Evolutionary conservation across 352 stramenopile species (phyloP).

Genomic region (Globisporangium uncinulatum): DNA sequence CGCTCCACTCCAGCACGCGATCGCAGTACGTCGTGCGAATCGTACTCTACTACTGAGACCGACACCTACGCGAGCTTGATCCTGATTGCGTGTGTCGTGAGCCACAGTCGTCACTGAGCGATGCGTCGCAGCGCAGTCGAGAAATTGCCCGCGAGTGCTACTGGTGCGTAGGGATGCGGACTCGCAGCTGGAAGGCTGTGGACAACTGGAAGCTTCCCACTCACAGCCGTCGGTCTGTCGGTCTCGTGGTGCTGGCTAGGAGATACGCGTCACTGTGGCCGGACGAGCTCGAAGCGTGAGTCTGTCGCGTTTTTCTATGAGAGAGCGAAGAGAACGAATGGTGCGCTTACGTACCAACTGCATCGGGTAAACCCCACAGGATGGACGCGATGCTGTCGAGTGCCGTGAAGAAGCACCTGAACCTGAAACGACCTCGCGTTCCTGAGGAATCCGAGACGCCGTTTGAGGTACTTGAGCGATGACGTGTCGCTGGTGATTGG

Average conservation of each 20-base stretch:
- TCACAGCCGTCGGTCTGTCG: not conserved
- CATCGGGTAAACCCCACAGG: conserved; percentile 11
- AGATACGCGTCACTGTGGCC: conserved; percentile 45
- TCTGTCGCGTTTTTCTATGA: not conserved
- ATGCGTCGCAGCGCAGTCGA: conserved; percentile 50
- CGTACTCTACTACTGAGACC: not conserved
- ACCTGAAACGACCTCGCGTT: conserved; percentile 45
- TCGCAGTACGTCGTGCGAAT: conserved; percentile 20
- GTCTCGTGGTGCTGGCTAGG: conserved; percentile 13
- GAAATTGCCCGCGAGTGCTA: conserved; percentile 56
- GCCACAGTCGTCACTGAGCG: conserved; percentile 34
- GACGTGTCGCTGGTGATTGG: not conserved
- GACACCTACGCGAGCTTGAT: not conserved
- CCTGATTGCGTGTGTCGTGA: not conserved
- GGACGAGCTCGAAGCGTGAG: conserved; percentile 35
- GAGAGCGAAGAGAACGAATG: not conserved
- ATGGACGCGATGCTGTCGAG: conserved; percentile 38
- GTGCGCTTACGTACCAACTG: not conserved
- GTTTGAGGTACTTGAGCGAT: conserved; percentile 22
- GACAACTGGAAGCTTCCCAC: not conserved
- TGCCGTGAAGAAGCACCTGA: conserved; percentile 62
- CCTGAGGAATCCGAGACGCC: conserved; percentile 22
- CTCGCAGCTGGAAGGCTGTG: not conserved
- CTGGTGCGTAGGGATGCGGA: conserved; percentile 22
- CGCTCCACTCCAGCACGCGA: conserved; percentile 28